Percentiles rank a stretch among this genome's conserved stretches.
Evolutionary conservation across 257 asterid species (phyloP).

Genomic region (Solanum raphanifolium): DNA sequence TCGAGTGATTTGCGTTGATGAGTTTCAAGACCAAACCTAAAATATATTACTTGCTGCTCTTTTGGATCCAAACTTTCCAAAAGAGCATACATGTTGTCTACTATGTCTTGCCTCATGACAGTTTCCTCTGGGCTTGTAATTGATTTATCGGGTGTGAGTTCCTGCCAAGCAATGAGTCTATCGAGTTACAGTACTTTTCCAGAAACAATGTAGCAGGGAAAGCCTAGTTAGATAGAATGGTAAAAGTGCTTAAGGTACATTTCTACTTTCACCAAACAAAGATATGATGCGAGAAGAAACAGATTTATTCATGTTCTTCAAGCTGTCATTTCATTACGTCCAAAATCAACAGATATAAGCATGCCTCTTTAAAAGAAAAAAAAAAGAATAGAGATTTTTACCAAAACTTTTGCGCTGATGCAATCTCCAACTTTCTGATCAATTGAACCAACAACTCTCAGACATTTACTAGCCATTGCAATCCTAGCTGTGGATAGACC

Average conservation of each 20-base stretch:
- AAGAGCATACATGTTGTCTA: constrained; percentile 33
- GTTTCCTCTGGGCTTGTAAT: constrained; percentile 44
- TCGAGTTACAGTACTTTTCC: background rate
- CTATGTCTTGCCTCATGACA: constrained; percentile 41
- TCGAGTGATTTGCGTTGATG: constrained; percentile 51
- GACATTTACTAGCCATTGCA: constrained; percentile 53
- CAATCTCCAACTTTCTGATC: constrained; percentile 60
- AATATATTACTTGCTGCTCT: constrained; percentile 56
- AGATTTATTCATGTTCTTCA: background rate
- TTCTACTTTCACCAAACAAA: background rate
- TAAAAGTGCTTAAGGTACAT: background rate
- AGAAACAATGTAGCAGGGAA: background rate
- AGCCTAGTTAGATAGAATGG: background rate
- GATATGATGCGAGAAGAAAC: background rate
- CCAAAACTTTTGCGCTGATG: constrained; percentile 38
- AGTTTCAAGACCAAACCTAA: constrained; percentile 64
- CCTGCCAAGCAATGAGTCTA: constrained; percentile 27
- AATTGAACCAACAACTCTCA: constrained; percentile 71
- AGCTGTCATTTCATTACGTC: background rate
- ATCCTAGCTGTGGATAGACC: constrained; percentile 60
- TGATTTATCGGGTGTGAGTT: constrained; percentile 50
- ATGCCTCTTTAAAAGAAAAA: background rate
- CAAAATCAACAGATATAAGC: background rate
- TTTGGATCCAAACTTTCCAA: constrained; percentile 48
- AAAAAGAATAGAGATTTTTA: constrained; percentile 4